These are phyloP conservation scores for Trametes sp. DNA, from an alignment of 1,284 basidiomycete species.

Conservation along the genomic window DNA sequence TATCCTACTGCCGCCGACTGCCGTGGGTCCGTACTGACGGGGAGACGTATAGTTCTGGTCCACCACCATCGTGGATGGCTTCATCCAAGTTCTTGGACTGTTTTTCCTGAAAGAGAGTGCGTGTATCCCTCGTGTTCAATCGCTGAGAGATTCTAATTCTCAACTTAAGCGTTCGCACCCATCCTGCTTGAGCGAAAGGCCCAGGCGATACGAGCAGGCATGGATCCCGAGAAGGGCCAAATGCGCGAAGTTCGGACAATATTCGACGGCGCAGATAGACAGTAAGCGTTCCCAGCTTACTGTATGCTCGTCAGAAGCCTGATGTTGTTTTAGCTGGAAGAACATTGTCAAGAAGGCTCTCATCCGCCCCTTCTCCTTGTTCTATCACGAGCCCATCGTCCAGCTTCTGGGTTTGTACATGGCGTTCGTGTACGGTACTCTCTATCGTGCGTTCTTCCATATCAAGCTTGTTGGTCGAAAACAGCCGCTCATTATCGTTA, in stretches of 20 bases:
- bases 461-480: background rate
- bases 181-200: conserved; percentile 58
- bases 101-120: conserved; percentile 56
- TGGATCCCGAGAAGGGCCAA: conserved; percentile 43
- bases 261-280: conserved; percentile 39
- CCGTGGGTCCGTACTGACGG: background rate
- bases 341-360: conserved; percentile 47
- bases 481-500: background rate
- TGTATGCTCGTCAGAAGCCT: background rate
- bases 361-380: conserved; percentile 54
- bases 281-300: conserved; percentile 33
- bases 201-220: conserved; percentile 46
- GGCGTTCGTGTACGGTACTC: conserved; percentile 57
- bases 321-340: conserved; percentile 45
- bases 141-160: background rate
- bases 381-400: conserved; percentile 54
- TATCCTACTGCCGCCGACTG: background rate
- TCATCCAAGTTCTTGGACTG: conserved; percentile 49
- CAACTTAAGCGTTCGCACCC: conserved; percentile 48
- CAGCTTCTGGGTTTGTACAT: conserved; percentile 55
- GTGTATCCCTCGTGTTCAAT: conserved; percentile 8
- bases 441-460: conserved; percentile 56
- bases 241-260: conserved; percentile 37
- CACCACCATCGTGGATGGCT: conserved; percentile 47
- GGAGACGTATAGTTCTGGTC: conserved; percentile 46